Percentiles rank a stretch among this genome's conserved stretches.
phyloP scores from a whole-genome alignment of 208 protist species.

The Trypanosomatidae sp. region DNA sequence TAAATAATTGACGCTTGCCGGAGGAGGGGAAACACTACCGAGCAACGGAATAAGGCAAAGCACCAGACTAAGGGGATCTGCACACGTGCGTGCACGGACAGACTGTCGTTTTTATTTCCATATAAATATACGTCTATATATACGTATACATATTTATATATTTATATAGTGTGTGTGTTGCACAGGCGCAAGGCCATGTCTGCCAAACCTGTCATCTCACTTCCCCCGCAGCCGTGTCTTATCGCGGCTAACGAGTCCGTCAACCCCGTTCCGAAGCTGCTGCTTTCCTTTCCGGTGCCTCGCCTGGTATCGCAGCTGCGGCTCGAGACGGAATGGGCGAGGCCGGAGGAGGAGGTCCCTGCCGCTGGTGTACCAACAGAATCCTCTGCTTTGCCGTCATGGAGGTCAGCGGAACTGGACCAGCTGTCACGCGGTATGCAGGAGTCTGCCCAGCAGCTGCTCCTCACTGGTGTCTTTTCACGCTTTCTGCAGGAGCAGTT shows the following conservation, averaged over 20 bases:
- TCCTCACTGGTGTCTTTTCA: constrained; percentile 26
- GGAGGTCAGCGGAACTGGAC: constrained; percentile 17
- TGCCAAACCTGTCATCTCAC: constrained; percentile 1
- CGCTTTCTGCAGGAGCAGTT: constrained; percentile 53
- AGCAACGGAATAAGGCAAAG: neutral
- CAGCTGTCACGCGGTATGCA: constrained; percentile 32
- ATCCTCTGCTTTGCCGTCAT: constrained; percentile 5
- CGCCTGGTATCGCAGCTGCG: constrained; percentile 24
- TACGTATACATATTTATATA: neutral
- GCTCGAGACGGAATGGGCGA: constrained; percentile 19
- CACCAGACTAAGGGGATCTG: neutral
- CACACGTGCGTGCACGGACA: neutral
- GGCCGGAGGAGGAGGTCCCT: constrained; percentile 4
- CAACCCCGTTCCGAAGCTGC: constrained; percentile 44
- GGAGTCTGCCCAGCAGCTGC: constrained; percentile 31
- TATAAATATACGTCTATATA: neutral
- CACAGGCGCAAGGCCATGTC: neutral
- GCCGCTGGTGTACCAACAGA: neutral
- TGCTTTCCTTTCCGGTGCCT: constrained; percentile 53
- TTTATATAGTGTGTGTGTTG: neutral
- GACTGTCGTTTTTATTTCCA: neutral
- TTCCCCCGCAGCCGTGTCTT: constrained; percentile 18
- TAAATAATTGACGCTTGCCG: neutral
- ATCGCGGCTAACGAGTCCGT: constrained; percentile 31
- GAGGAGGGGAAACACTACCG: neutral